Evolutionary conservation across 768 basidiomycete species (phyloP), one percentile per base, ranked within the genome.

Genomic region (Pleurotus eryngii): DNA sequence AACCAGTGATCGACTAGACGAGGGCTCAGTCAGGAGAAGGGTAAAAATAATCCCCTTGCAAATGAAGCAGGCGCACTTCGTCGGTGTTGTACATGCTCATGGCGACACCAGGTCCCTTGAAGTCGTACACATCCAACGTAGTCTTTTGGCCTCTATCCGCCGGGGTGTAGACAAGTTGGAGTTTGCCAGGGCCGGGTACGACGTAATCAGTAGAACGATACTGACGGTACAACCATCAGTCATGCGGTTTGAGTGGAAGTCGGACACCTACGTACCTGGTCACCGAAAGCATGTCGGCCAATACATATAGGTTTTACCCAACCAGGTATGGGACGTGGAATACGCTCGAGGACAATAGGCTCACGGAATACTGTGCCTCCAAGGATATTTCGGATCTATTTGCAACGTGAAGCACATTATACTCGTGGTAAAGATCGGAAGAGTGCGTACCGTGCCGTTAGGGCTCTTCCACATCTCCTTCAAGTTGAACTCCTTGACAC

Each of bases 391-490:
- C 96, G 90, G 72, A 98, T 98, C 86, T 91, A 58, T 8, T 56
- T 51, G 55, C 30, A 57, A 56, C 24, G n/a, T 17, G 37, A 55
- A 18, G 15, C 18, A 49, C 57, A 18, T 46, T 60, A 38, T 49
- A 30, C 48, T 26, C 46, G 26, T 46, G 59, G 48, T 46, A 56
- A 57, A 30, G 7, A n/a, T n/a, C n/a, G n/a, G n/a, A 53, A 57
- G 55, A 18, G 42, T 24, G 74, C 87, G 54, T 59, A 92, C 89
- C 1, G 95, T 96, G 64, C 95, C 95, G 72, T 97, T 97, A 5
- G 95, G 96, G 67, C 91, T 93, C 78, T 80, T 89, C 95, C 94
- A 97, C 96, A 99, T 99, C 74, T 95, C 86, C 81, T 97, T 98
- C 69, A 99, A 81, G 49, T 94, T 92, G 83, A 97, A 99, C 74